A percentile compares a stretch with the other conserved stretches of the same genome.
Conservation (phyloP, 1,284 basidiomycete genomes). For the Puccinia novopanici region DNA sequence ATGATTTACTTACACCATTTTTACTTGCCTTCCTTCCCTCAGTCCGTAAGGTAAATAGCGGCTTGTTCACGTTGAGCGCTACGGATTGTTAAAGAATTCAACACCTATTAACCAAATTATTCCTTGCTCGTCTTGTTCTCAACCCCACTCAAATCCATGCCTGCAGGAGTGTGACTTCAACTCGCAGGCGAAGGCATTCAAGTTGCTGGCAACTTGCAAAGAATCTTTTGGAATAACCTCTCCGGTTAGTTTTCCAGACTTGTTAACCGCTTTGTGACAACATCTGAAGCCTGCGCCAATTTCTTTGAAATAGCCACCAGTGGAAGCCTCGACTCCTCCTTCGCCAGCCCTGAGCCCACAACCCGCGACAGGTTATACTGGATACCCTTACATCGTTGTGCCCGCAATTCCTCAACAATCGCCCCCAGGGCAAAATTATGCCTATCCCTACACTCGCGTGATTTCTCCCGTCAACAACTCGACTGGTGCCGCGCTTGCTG, state of each 20-base stretch:
- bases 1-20: not conserved
- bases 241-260: not conserved
- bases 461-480: not conserved
- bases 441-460: not conserved
- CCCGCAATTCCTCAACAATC: not conserved
- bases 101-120: not conserved
- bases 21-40: not conserved
- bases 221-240: conserved; percentile 9
- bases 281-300: not conserved
- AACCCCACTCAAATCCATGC: not conserved
- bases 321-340: not conserved
- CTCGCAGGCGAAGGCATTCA: not conserved
- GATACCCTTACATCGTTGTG: not conserved
- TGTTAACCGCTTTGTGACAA: not conserved
- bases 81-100: not conserved
- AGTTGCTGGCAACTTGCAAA: not conserved
- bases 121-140: not conserved
- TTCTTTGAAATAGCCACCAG: not conserved
- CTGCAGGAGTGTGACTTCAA: conserved; percentile 16
- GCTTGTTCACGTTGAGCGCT: not conserved
- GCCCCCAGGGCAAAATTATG: not conserved
- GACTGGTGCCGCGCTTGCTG: not conserved
- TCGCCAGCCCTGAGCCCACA: not conserved
- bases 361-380: not conserved
- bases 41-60: conserved; percentile 7